Evolutionary conservation across 331 rosid genomes (phyloP).

Genomic region (Pyracantha coccinea): DNA sequence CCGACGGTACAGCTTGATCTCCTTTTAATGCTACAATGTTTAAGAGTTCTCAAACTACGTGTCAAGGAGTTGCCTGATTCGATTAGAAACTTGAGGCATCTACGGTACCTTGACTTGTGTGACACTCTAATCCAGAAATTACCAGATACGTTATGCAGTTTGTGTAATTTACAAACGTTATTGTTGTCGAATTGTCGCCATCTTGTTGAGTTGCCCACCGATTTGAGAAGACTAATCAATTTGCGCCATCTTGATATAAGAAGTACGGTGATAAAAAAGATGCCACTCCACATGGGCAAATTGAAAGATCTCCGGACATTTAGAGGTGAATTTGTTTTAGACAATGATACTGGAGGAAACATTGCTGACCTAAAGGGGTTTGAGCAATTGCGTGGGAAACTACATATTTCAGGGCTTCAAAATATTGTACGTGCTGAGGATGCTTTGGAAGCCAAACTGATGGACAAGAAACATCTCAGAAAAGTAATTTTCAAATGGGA

Average conservation of each 20-base stretch:
- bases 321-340: neutral
- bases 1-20: neutral
- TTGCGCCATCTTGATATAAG: constrained; percentile 7
- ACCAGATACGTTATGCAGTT: neutral
- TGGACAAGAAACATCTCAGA: constrained; percentile 10
- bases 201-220: constrained; percentile 1
- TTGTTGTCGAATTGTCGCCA: neutral
- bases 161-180: constrained; percentile 11
- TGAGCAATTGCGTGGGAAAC: neutral
- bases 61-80: neutral
- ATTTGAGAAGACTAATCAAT: neutral
- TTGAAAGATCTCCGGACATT: neutral
- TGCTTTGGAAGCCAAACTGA: constrained; percentile 14
- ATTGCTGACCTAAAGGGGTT: constrained; percentile 6
- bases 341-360: neutral
- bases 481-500: constrained; percentile 21
- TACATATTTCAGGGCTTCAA: constrained; percentile 5
- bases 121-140: neutral
- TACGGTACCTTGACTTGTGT: constrained; percentile 8
- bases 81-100: constrained; percentile 5
- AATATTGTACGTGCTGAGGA: constrained; percentile 8
- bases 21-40: neutral
- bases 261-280: neutral
- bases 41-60: neutral
- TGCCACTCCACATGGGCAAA: neutral